Percentiles rank a stretch among this genome's conserved stretches.
Conservation (phyloP, 2,329 filamentous ascomycete species). For the Parascedosporium putredinis region DNA sequence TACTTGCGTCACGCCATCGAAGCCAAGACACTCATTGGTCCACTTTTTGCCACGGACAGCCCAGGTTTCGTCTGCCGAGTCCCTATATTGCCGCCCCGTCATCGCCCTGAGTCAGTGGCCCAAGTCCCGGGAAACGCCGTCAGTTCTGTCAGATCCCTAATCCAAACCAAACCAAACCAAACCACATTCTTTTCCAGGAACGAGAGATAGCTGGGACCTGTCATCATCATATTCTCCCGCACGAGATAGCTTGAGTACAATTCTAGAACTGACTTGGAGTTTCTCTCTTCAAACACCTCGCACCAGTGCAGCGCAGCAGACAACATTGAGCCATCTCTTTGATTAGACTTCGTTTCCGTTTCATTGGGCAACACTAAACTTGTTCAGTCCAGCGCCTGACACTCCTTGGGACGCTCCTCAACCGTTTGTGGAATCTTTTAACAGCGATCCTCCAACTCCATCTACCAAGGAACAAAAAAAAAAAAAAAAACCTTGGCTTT, state of each 20-base stretch:
- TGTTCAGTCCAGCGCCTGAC: not conserved
- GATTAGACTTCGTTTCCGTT: too few species aligned
- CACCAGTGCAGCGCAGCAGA: too few species aligned
- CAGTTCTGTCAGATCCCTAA: not conserved
- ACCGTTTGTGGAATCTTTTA: not conserved
- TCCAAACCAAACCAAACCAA: not conserved
- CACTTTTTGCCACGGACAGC: not conserved
- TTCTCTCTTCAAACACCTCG: too few species aligned
- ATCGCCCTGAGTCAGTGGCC: not conserved
- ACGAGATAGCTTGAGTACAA: too few species aligned
- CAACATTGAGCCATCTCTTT: too few species aligned
- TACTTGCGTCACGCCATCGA: not conserved
- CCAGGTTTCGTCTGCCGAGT: not conserved
- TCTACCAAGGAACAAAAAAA: too few species aligned
- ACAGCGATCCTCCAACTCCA: too few species aligned
- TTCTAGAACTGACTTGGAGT: too few species aligned
- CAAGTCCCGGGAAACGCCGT: not conserved
- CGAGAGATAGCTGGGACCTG: not conserved
- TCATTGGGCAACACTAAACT: not conserved
- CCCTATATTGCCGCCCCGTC: too few species aligned
- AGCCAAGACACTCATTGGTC: not conserved
- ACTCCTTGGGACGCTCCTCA: too few species aligned
- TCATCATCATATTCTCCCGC: too few species aligned
- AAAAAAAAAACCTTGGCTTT: too few species aligned
- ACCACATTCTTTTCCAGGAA: not conserved